phyloP scores from a whole-genome alignment of 129 eudicot genomes.

The Lactuca saligna region DNA sequence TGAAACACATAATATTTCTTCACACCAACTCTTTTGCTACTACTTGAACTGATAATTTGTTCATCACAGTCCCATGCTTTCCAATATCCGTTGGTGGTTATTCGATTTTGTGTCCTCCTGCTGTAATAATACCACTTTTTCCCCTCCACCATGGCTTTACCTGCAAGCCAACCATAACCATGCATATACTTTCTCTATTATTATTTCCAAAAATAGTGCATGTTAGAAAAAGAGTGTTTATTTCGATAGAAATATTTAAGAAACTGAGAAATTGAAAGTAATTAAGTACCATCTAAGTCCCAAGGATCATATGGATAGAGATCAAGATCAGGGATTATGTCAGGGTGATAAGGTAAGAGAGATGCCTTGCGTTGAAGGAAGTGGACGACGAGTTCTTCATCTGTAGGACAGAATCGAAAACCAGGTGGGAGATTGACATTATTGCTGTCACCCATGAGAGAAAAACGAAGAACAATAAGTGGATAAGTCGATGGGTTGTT shows the following conservation, averaged over 20 bases:
- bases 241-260: neutral
- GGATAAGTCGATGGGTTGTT: conserved; percentile 14
- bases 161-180: conserved; percentile 39
- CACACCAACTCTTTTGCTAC: conserved; percentile 57
- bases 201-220: neutral
- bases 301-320: conserved; percentile 89
- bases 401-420: conserved; percentile 81
- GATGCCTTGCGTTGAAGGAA: conserved; percentile 83
- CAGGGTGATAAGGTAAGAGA: conserved; percentile 82
- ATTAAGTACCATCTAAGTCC: conserved; percentile 79
- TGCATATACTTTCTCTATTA: neutral
- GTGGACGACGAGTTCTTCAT: conserved; percentile 90
- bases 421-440: conserved; percentile 86
- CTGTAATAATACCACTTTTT: conserved; percentile 88
- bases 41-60: conserved; percentile 43
- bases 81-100: conserved; percentile 76
- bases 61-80: conserved; percentile 69
- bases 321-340: conserved; percentile 88
- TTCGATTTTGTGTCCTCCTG: conserved; percentile 60
- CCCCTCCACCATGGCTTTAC: conserved; percentile 84
- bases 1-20: conserved; percentile 69
- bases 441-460: conserved; percentile 41
- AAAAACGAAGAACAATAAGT: neutral
- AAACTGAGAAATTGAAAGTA: neutral
- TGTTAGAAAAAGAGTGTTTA: neutral